A percentile compares a stretch with the other conserved stretches of the same genome.
Conservation (phyloP, 306 rosid species). For the Abrus pulchellus region DNA sequence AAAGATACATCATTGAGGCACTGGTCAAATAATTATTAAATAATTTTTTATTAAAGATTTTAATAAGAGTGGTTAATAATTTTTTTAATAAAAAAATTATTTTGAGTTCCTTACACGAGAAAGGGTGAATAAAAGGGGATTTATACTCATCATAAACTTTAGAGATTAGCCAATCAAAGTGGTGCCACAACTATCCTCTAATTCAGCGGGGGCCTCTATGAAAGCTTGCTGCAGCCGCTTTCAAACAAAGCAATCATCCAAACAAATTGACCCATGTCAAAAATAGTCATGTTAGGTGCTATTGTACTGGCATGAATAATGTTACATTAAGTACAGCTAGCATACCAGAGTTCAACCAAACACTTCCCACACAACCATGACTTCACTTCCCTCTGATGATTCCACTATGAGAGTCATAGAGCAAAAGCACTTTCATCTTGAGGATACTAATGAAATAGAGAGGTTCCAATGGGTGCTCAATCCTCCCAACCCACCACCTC, state of each 20-base stretch:
- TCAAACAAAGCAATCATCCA: slow-evolving; percentile 41
- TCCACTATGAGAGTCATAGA: slow-evolving; percentile 51
- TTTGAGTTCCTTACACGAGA: no score
- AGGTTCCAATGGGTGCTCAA: slow-evolving; percentile 66
- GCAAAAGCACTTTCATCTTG: slow-evolving; percentile 41
- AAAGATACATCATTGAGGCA: no score
- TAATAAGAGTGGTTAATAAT: no score
- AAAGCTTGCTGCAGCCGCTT: slow-evolving; percentile 8
- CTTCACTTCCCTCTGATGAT: slow-evolving; percentile 41
- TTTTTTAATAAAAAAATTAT: no score
- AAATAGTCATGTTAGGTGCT: not conserved
- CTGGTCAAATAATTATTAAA: no score
- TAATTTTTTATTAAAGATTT: no score
- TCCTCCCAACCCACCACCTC: slow-evolving; percentile 73
- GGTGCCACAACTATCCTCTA: slow-evolving; percentile 13
- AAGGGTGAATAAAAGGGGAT: not conserved
- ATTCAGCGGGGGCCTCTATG: not conserved
- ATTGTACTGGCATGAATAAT: slow-evolving; percentile 9
- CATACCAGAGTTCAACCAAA: slow-evolving; percentile 54
- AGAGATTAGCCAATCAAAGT: slow-evolving; percentile 43
- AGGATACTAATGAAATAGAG: slow-evolving; percentile 44
- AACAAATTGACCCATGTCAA: slow-evolving; percentile 19
- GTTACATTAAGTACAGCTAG: not conserved
- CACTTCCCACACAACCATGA: slow-evolving; percentile 61
- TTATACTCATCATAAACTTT: slow-evolving; percentile 41